Percentiles rank a stretch among this genome's conserved stretches.
phyloP scores from a whole-genome alignment of 441 rosid genomes.

The Pelargonium cotyledonis region DNA sequence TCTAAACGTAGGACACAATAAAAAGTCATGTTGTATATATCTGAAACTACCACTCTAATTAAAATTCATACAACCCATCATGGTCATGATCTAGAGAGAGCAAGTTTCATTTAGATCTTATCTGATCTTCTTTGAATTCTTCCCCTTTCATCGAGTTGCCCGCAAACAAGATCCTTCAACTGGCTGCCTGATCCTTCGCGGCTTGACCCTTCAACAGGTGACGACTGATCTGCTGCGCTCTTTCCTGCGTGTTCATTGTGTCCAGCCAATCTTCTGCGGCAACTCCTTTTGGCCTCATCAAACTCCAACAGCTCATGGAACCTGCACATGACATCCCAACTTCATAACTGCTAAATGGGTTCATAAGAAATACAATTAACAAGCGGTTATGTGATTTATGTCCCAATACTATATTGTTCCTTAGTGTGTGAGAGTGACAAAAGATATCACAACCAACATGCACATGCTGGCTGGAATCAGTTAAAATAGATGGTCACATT shows the following conservation, averaged over 20 bases:
- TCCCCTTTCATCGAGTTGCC: constrained; percentile 34
- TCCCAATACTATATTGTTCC: too few species aligned
- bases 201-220: constrained; percentile 26
- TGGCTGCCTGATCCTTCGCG: constrained; percentile 17
- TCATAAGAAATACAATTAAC: background rate
- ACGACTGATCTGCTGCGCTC: constrained; percentile 30
- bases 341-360: background rate
- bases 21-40: too few species aligned
- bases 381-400: background rate
- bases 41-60: too few species aligned
- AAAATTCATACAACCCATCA: too few species aligned
- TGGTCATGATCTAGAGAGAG: too few species aligned
- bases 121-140: constrained; percentile 34
- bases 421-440: too few species aligned
- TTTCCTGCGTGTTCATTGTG: constrained; percentile 61
- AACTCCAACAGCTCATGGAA: constrained; percentile 54
- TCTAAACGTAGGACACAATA: too few species aligned
- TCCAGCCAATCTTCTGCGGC: constrained; percentile 53
- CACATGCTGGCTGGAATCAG: too few species aligned
- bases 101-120: too few species aligned
- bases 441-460: too few species aligned
- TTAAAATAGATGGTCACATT: too few species aligned
- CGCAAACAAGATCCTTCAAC: constrained; percentile 35
- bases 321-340: constrained; percentile 23
- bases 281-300: constrained; percentile 53